A percentile compares a stretch with the other conserved stretches of the same genome.
These are phyloP conservation scores for Dactylellina haptotyla DNA, from an alignment of 2,329 filamentous ascomycete genomes.

Conservation along the genomic window DNA sequence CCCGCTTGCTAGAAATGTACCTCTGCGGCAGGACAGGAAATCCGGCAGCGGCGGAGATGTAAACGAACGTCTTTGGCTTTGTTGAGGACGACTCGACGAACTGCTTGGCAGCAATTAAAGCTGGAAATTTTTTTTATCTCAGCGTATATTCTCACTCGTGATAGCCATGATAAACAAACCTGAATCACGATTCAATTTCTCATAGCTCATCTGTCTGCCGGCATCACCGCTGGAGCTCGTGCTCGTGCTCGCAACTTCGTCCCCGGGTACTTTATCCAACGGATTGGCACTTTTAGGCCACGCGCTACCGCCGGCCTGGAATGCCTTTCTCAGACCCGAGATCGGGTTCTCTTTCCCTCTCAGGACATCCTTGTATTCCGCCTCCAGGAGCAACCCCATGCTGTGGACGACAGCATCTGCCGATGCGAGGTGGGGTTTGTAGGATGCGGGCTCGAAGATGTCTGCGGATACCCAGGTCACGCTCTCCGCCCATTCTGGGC, in stretches of 20 bases:
- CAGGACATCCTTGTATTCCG: conserved; percentile 94
- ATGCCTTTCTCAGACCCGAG: conserved; percentile 79
- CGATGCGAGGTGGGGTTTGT: conserved; percentile 77
- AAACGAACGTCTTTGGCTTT: conserved; percentile 77
- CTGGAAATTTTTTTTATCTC: conserved; percentile 63
- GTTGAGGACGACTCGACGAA: conserved; percentile 67
- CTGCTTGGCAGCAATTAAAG: conserved; percentile 82
- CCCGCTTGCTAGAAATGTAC: conserved; percentile 91
- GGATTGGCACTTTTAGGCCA: conserved; percentile 62
- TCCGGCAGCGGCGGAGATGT: conserved; percentile 87
- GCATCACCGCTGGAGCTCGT: conserved; percentile 63
- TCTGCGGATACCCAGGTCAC: conserved; percentile 91
- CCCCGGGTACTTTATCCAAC: conserved; percentile 73
- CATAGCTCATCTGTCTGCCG: conserved; percentile 76
- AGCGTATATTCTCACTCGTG: neutral
- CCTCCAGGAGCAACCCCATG: conserved; percentile 95
- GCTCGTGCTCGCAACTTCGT: conserved; percentile 67
- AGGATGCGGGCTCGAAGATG: conserved; percentile 83
- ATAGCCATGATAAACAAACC: conserved; percentile 60
- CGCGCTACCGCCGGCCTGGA: conserved; percentile 73
- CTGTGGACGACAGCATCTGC: conserved; percentile 90
- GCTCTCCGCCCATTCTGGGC: conserved; percentile 75
- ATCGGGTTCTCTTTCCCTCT: conserved; percentile 85
- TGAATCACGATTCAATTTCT: conserved; percentile 93
- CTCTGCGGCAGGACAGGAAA: conserved; percentile 83